phyloP scores from a whole-genome alignment of 2,329 filamentous ascomycete genomes.

The Penicillium paneum region DNA sequence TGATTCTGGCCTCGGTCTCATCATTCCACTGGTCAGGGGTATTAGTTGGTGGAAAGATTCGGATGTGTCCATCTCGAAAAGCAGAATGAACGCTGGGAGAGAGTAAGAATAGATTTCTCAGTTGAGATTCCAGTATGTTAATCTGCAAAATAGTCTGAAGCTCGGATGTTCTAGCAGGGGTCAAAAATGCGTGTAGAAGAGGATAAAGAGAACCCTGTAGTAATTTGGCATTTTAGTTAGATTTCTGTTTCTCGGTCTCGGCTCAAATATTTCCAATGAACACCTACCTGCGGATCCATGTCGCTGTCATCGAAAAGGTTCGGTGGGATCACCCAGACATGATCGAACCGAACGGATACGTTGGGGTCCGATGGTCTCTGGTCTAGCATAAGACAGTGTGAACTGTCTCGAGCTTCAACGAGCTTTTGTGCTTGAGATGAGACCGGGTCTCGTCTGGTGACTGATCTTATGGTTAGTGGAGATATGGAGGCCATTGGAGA shows the following conservation, averaged over 20 bases:
- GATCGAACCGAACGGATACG: not conserved
- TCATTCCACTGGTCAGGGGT: not conserved
- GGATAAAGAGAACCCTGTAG: conserved; percentile 2
- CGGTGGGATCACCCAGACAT: conserved; percentile 7
- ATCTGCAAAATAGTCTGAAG: not conserved
- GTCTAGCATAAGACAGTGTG: not conserved
- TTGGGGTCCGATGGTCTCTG: not conserved
- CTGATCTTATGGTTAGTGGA: not conserved
- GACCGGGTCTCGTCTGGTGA: not conserved
- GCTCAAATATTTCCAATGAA: no score
- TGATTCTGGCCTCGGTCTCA: conserved; percentile 1
- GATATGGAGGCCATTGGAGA: not conserved
- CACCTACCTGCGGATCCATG: conserved; percentile 3
- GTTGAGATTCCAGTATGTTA: not conserved
- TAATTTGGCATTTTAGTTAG: not conserved
- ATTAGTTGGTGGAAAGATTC: not conserved
- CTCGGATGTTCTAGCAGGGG: not conserved
- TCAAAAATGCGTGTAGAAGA: conserved; percentile 4
- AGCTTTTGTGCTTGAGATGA: not conserved
- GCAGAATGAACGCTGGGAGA: conserved; percentile 9
- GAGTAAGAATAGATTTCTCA: conserved; percentile 6
- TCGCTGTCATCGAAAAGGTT: conserved; percentile 7
- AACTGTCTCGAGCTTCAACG: not conserved
- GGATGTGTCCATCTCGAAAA: conserved; percentile 7
- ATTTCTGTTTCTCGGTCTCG: not conserved